phyloP scores from a whole-genome alignment of 768 basidiomycete genomes.

The Clathrus columnatus region DNA sequence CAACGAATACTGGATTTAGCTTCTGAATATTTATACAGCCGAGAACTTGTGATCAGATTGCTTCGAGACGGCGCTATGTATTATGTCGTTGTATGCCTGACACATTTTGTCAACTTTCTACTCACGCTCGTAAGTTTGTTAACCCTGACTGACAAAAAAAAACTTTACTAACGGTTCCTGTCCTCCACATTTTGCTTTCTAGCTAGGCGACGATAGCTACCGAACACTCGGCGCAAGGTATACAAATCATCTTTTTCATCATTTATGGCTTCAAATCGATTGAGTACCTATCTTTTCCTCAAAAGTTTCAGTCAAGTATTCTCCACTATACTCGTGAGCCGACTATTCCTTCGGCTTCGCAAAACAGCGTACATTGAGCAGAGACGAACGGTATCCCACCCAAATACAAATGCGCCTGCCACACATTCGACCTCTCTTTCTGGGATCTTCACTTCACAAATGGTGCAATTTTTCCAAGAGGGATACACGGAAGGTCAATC shows the following conservation, averaged over 20 bases:
- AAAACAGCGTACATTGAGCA: background rate
- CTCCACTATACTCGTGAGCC: background rate
- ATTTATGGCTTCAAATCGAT: too few species aligned
- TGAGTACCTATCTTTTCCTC: background rate
- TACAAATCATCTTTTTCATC: background rate
- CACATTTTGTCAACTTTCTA: slow-evolving; percentile 4
- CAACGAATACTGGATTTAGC: background rate
- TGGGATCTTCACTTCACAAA: background rate
- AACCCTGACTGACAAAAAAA: too few species aligned
- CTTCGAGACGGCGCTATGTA: background rate
- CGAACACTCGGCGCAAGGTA: background rate
- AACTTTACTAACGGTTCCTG: background rate
- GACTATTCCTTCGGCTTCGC: slow-evolving; percentile 2
- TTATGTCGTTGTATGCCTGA: background rate
- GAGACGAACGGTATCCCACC: background rate
- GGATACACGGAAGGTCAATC: background rate
- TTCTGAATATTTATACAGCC: background rate
- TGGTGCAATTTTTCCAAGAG: background rate
- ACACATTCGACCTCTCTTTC: background rate
- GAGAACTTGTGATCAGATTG: background rate
- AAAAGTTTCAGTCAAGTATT: background rate
- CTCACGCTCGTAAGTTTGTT: slow-evolving; percentile 1
- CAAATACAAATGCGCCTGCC: background rate
- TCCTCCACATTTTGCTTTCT: background rate
- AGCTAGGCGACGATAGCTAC: background rate